These are phyloP conservation scores for Yamadazyma diospyri DNA, from an alignment of 1,139 yeast species.

Conservation along the genomic window DNA sequence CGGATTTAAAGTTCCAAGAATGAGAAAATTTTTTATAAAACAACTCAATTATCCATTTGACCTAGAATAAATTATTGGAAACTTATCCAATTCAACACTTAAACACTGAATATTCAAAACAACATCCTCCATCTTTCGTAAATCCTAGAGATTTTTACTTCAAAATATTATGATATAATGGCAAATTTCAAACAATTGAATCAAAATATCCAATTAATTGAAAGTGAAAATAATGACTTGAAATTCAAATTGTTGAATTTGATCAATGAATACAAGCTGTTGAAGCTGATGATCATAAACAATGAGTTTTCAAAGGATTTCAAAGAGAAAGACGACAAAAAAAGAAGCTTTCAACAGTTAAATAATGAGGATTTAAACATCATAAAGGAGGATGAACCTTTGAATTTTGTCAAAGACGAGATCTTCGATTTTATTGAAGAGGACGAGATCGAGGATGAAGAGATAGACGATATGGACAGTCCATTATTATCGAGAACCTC, in stretches of 20 bases:
- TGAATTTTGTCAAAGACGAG: conserved; percentile 11
- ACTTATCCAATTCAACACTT: too few species aligned
- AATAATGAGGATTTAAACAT: conserved; percentile 13
- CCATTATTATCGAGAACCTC: conserved; percentile 39
- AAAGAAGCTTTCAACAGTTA: conserved; percentile 30
- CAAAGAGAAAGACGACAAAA: conserved; percentile 15
- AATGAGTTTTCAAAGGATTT: conserved; percentile 3
- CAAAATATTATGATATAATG: conserved; percentile 7
- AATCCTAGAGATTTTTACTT: too few species aligned
- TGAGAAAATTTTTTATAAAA: conserved; percentile 5
- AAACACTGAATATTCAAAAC: conserved; percentile 2
- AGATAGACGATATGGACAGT: conserved; percentile 22
- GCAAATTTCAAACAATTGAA: conserved; percentile 6
- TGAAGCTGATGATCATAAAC: conserved; percentile 28
- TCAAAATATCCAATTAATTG: conserved; percentile 27
- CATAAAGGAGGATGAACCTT: conserved; percentile 8
- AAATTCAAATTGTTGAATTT: conserved; percentile 35
- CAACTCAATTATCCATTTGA: not conserved
- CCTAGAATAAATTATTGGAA: not conserved
- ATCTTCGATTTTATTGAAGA: conserved; percentile 15
- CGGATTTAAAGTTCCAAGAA: conserved; percentile 7
- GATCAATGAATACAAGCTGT: conserved; percentile 41
- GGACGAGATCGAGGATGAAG: conserved; percentile 20
- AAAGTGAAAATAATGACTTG: conserved; percentile 34
- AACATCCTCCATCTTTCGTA: not conserved